phyloP scores from a whole-genome alignment of 2,329 filamentous ascomycete genomes.

The Colletotrichum sp. region DNA sequence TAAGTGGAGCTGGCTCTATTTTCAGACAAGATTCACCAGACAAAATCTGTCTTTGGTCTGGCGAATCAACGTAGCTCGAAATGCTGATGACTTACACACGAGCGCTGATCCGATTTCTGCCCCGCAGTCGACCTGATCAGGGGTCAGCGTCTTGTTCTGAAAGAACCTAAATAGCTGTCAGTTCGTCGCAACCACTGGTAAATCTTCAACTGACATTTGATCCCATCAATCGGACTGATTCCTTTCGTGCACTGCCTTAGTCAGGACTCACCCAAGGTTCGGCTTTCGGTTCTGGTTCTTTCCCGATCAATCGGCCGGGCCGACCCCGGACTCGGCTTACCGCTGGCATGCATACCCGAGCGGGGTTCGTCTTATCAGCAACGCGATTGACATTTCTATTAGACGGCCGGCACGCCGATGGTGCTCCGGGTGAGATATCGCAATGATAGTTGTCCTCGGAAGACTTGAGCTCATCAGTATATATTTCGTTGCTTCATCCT shows the following conservation, averaged over 20 bases:
- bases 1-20: background rate
- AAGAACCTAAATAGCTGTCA: background rate
- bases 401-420: background rate
- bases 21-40: background rate
- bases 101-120: background rate
- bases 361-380: background rate
- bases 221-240: background rate
- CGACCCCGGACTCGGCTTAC: background rate
- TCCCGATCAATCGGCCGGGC: background rate
- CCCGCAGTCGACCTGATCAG: background rate
- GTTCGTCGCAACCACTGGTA: background rate
- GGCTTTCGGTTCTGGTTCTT: background rate
- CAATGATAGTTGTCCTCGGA: background rate
- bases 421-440: background rate
- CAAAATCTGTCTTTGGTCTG: background rate
- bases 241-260: background rate
- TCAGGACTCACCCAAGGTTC: background rate
- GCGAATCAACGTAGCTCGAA: background rate
- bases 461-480: background rate
- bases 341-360: conserved; percentile 4
- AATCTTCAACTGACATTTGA: background rate
- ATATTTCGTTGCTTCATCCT: background rate
- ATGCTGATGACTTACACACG: background rate
- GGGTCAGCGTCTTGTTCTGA: background rate
- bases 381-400: background rate